Conservation (phyloP, 306 rosid genomes). For the Quercus agrifolia region DNA sequence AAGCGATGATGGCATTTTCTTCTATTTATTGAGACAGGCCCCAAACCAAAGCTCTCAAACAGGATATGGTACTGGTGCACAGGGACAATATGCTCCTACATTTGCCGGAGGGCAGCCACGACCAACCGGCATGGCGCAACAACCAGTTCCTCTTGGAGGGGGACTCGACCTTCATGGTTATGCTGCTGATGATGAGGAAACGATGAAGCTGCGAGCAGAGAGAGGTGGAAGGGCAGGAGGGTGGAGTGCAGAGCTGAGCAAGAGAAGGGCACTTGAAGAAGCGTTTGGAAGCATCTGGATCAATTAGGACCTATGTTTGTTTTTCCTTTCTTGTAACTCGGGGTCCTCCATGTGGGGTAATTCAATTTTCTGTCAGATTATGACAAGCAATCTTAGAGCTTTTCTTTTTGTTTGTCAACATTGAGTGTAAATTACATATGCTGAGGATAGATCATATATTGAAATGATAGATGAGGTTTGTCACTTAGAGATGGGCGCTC, state of each 20-base stretch:
- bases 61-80: conserved; percentile 52
- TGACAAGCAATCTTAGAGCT: background rate
- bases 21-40: conserved; percentile 35
- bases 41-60: conserved; percentile 55
- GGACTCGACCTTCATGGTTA: conserved; percentile 54
- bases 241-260: conserved; percentile 69
- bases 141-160: conserved; percentile 68
- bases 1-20: background rate
- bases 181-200: conserved; percentile 59
- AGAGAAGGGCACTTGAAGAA: conserved; percentile 84
- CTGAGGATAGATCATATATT: background rate
- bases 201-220: conserved; percentile 61
- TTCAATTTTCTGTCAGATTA: background rate
- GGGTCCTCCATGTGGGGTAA: background rate
- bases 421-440: background rate
- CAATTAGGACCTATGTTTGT: conserved; percentile 19
- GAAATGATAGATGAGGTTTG: background rate
- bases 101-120: conserved; percentile 82
- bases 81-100: conserved; percentile 89
- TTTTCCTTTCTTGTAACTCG: background rate
- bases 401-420: background rate
- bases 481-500: background rate
- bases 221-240: conserved; percentile 83
- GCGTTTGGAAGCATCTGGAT: conserved; percentile 92
- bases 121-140: conserved; percentile 77